phyloP scores from a whole-genome alignment of 768 basidiomycete species.

The Kwoniella mangroviensis region DNA sequence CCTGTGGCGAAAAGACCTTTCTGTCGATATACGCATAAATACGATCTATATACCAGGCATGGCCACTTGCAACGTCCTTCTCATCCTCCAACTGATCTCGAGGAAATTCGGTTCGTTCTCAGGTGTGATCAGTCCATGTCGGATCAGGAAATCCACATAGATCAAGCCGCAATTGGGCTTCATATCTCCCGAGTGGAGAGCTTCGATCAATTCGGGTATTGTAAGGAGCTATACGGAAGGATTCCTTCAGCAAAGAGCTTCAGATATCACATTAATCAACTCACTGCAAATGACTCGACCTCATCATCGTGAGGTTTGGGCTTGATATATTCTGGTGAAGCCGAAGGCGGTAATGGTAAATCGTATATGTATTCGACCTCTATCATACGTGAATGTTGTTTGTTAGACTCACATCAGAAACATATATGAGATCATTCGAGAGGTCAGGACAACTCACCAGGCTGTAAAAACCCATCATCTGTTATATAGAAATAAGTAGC shows the following conservation, averaged over 20 bases:
- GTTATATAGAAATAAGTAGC: constrained; percentile 82
- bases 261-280: constrained; percentile 53
- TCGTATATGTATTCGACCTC: constrained; percentile 90
- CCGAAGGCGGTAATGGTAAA: constrained; percentile 66
- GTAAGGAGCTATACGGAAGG: not conserved
- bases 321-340: constrained; percentile 60
- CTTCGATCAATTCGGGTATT: constrained; percentile 41
- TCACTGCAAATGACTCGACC: constrained; percentile 88
- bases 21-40: not conserved
- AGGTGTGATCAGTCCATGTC: constrained; percentile 81
- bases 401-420: too few species aligned
- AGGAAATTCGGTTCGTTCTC: constrained; percentile 84
- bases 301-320: constrained; percentile 87
- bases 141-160: constrained; percentile 84
- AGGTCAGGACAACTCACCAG: constrained; percentile 38
- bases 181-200: constrained; percentile 74
- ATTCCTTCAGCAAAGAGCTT: constrained; percentile 44
- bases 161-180: constrained; percentile 92
- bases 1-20: not conserved
- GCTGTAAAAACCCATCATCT: constrained; percentile 72
- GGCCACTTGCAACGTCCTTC: constrained; percentile 44
- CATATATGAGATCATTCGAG: too few species aligned
- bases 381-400: constrained; percentile 41
- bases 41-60: constrained; percentile 21
- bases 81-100: constrained; percentile 63